Evolutionary conservation across 495 filamentous ascomycete species (phyloP).

Genomic region (Neurospora cerealis): DNA sequence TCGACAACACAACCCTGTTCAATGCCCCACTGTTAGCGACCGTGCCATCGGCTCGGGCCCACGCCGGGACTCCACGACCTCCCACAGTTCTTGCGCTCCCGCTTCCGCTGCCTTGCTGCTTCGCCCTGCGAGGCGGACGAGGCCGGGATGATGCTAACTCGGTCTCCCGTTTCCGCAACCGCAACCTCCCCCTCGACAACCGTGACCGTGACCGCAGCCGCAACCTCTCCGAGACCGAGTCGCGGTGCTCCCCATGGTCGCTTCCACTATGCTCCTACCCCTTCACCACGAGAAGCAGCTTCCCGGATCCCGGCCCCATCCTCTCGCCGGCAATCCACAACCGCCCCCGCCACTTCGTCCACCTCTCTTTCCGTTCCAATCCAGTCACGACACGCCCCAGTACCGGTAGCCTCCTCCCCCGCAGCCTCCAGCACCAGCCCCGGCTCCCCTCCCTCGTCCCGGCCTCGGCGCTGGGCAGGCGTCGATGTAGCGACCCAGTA

Average conservation of each 20-base stretch:
- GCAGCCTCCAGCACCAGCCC: not conserved
- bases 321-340: conserved; percentile 32
- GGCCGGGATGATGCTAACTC: conserved; percentile 40
- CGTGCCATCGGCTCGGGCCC: conserved; percentile 1
- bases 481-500: conserved; percentile 49
- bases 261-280: conserved; percentile 37
- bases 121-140: conserved; percentile 19
- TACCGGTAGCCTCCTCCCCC: not conserved
- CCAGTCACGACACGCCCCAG: conserved; percentile 21
- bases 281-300: conserved; percentile 34
- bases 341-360: conserved; percentile 19
- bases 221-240: conserved; percentile 29
- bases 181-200: conserved; percentile 18
- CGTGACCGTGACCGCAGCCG: conserved; percentile 31
- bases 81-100: not conserved
- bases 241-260: not conserved
- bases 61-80: conserved; percentile 8
- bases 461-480: conserved; percentile 36
- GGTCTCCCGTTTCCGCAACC: conserved; percentile 33
- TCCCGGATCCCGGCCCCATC: conserved; percentile 33
- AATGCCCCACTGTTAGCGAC: not conserved
- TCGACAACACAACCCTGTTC: not conserved
- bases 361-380: not conserved
- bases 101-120: not conserved
- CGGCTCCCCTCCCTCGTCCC: conserved; percentile 6